phyloP scores from a whole-genome alignment of 2,329 filamentous ascomycete species.

The Beauveria sp. region DNA sequence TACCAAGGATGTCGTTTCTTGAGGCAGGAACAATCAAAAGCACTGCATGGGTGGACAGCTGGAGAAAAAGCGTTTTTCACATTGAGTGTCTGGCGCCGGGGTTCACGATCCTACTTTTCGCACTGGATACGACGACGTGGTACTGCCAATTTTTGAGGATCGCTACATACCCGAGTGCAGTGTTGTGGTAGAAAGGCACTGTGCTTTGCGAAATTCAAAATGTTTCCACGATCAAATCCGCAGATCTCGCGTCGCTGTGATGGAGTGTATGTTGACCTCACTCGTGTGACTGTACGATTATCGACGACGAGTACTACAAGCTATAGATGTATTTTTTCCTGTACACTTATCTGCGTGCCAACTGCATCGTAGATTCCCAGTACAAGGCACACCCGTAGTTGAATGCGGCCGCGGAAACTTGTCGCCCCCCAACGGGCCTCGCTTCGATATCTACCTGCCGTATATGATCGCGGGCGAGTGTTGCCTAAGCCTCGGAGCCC shows the following conservation, averaged over 20 bases:
- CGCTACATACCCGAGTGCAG: slow-evolving; percentile 52
- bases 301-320: slow-evolving; percentile 1
- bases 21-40: slow-evolving; percentile 32
- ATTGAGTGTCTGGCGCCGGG: slow-evolving; percentile 41
- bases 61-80: slow-evolving; percentile 48
- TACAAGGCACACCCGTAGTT: no score
- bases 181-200: slow-evolving; percentile 39
- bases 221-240: slow-evolving; percentile 10
- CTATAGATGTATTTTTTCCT: background rate
- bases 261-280: slow-evolving; percentile 1
- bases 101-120: slow-evolving; percentile 22
- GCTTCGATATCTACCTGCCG: no score
- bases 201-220: slow-evolving; percentile 53
- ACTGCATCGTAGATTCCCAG: no score
- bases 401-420: no score
- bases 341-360: no score
- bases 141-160: slow-evolving; percentile 52
- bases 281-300: slow-evolving; percentile 6
- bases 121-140: slow-evolving; percentile 50
- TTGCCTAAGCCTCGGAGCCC: no score
- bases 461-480: no score
- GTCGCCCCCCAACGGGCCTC: no score
- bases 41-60: slow-evolving; percentile 51
- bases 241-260: slow-evolving; percentile 1
- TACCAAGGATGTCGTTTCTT: slow-evolving; percentile 37